Base-by-base conservation (phyloP, 257 asterid genomes). In the Solanum pennellii region DNA sequence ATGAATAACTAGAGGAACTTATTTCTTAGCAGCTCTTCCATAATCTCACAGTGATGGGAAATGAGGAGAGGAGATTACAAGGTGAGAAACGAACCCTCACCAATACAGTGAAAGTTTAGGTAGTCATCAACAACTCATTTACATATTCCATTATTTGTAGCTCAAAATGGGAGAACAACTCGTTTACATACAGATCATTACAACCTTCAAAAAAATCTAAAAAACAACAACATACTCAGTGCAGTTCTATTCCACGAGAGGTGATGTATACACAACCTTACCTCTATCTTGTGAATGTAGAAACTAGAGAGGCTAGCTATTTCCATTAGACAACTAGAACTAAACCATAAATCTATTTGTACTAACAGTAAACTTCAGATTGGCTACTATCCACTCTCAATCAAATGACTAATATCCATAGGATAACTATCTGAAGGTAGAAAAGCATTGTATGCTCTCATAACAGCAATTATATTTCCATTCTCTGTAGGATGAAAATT, bases 371-470 rank as follows among this genome's bases (percentile, higher is more conserved):
- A 29, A 71, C 42, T 71, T 71, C 42, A 69, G 41, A 66, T 66
- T 21, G 3, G 75, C 41, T 69, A 9, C 29, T 69, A 6, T 68
- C 39, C 41, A 68, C 39, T 27, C 31, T 66, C 35, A 66, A 66
- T 25, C 86, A 31, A 92, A 90, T 60, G 88, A 16, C 33, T 75
- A 68, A 93, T 92, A 68, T 88, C 93, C 23, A 84, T 18, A 0
- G 95, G 95, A 80, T 42, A 76, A 1, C 90, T 91, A 69, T 93
- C 95, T 0, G 76, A 5, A 5, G 92, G 91, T 16, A 56, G 9
- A 1, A 74, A 12, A 12, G 90, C 86, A 5, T 2, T 49, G 87
- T 87, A 90, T 27, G 92, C 73, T 88, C 95, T 91, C 18, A 84
- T 12, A 35, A 94, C 86, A 13, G 88, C 42, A 12, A 3, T 39